Percentiles rank a stretch among this genome's conserved stretches.
Conservation (phyloP, 23 red algal genomes). For the Gracilaria caudata region DNA sequence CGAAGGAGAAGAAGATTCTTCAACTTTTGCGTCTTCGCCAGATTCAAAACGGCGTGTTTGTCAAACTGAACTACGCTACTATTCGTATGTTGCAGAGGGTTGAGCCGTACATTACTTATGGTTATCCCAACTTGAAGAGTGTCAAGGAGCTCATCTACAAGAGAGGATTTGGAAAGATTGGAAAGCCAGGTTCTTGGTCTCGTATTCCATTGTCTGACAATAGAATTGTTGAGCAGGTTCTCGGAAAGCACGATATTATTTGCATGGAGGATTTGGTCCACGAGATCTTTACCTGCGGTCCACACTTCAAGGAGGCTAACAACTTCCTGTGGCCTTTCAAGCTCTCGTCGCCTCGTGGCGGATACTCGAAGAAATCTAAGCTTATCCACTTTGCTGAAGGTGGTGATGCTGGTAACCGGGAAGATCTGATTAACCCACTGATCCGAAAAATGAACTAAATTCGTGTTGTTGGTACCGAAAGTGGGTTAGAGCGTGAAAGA, state of each 20-base stretch:
- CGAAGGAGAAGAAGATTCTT: constrained; percentile 93
- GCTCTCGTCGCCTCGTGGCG: constrained; percentile 91
- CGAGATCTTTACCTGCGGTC: constrained; percentile 97
- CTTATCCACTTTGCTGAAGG: constrained; percentile 95
- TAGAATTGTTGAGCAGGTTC: constrained; percentile 83
- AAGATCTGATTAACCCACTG: constrained; percentile 91
- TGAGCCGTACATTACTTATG: constrained; percentile 98
- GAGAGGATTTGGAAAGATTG: constrained; percentile 93
- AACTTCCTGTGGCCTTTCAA: constrained; percentile 98
- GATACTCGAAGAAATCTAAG: constrained; percentile 90
- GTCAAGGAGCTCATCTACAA: constrained; percentile 97
- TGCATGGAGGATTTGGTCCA: constrained; percentile 98
- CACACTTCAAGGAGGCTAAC: constrained; percentile 93
- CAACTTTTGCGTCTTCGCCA: constrained; percentile 92
- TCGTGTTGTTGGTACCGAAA: not conserved
- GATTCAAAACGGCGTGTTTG: constrained; percentile 99
- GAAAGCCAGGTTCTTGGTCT: constrained; percentile 79
- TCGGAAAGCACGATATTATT: constrained; percentile 90
- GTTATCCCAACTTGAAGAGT: constrained; percentile 98
- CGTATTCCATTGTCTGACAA: constrained; percentile 92
- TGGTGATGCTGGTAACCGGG: constrained; percentile 97
- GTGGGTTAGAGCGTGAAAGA: not conserved
- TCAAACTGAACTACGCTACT: constrained; percentile 96
- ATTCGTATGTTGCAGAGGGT: constrained; percentile 97
- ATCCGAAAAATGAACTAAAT: constrained; percentile 92